Evolutionary conservation across 805 yeast genomes (phyloP).

Genomic region (Cyberlindnera mississippiensis): DNA sequence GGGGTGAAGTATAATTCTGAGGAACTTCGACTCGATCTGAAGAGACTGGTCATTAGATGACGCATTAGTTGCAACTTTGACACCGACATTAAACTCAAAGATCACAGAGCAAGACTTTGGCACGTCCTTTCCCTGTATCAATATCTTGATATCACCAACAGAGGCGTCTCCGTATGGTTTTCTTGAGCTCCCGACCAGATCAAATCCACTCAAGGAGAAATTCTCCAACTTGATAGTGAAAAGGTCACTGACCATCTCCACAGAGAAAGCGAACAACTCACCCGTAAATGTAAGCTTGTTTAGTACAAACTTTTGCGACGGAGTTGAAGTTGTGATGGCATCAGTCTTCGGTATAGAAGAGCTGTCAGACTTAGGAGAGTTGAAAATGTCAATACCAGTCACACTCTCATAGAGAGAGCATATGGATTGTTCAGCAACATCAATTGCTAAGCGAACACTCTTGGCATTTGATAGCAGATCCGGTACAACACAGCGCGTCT

Average conservation of each 20-base stretch:
- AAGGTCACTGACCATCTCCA: conserved; percentile 2
- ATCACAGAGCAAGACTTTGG: conserved; percentile 38
- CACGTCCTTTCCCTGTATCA: conserved; percentile 28
- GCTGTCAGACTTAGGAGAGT: no score
- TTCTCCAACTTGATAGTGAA: conserved; percentile 13
- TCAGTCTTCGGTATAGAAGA: no score
- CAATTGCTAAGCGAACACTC: conserved; percentile 3
- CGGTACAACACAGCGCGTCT: conserved; percentile 3
- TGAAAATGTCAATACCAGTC: not conserved
- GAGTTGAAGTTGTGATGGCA: no score
- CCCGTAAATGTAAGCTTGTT: conserved; percentile 10
- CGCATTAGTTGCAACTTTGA: conserved; percentile 40
- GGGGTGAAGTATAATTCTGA: conserved; percentile 56
- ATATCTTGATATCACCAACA: conserved; percentile 27
- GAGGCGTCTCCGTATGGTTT: conserved; percentile 22
- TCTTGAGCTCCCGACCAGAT: conserved; percentile 4
- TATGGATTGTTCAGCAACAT: not conserved
- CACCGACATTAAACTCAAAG: conserved; percentile 43
- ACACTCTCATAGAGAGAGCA: not conserved
- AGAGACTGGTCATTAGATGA: conserved; percentile 37
- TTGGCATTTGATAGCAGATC: conserved; percentile 5
- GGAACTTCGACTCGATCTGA: conserved; percentile 55
- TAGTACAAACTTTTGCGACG: not conserved
- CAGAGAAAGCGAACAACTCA: conserved; percentile 3
- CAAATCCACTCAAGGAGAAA: conserved; percentile 10